Conservation (phyloP, 1,139 yeast species). For the Yarrowia galli region DNA sequence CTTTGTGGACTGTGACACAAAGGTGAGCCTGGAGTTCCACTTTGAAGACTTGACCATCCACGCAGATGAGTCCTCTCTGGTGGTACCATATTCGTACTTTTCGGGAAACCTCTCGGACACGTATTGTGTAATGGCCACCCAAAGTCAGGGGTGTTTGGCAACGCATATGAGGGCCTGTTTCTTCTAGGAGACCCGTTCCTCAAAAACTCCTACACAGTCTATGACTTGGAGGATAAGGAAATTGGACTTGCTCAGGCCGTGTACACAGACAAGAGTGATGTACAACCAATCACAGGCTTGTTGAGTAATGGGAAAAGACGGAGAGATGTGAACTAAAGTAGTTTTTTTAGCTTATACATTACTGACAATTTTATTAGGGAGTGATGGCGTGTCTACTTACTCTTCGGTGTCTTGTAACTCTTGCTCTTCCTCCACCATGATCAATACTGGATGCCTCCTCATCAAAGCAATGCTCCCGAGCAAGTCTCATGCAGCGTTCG, state of each 20-base stretch:
- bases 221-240: neutral
- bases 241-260: constrained; percentile 6
- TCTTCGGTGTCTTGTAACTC: neutral
- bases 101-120: neutral
- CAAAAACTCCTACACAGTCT: neutral
- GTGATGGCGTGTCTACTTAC: constrained; percentile 22
- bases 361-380: neutral
- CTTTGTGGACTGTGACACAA: neutral
- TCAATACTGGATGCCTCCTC: constrained; percentile 8
- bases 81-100: neutral
- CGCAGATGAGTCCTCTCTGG: neutral
- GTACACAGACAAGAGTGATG: neutral
- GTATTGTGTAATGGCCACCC: neutral
- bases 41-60: neutral
- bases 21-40: neutral
- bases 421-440: neutral
- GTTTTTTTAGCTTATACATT: neutral
- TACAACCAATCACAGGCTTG: neutral
- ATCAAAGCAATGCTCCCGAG: constrained; percentile 12
- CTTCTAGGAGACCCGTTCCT: neutral
- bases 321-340: too few species aligned
- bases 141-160: neutral
- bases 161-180: neutral
- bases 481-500: constrained; percentile 14
- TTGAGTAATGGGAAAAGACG: neutral